Percentiles rank a stretch among this genome's conserved stretches.
Evolutionary conservation across 768 basidiomycete genomes (phyloP).

Genomic region (Amylocystis lapponica): DNA sequence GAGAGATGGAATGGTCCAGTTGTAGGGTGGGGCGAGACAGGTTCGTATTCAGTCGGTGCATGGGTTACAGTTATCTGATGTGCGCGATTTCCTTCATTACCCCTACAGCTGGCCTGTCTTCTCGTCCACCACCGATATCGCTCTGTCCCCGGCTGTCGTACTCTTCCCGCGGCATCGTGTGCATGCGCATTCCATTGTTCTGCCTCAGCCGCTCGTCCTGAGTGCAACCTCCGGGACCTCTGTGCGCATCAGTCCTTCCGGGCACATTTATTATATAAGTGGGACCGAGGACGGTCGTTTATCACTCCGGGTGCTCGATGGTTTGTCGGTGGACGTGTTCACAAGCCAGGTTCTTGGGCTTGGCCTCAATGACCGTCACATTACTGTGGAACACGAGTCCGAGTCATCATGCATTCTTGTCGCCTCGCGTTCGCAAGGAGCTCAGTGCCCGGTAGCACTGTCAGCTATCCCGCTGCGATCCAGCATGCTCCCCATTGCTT

Average conservation of each 20-base stretch:
- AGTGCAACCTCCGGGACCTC: slow-evolving; percentile 6
- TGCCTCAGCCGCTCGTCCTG: slow-evolving; percentile 13
- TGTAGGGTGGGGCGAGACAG: slow-evolving; percentile 14
- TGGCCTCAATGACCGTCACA: neutral
- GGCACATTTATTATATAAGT: neutral
- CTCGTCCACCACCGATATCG: slow-evolving; percentile 1
- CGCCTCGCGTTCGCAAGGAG: neutral
- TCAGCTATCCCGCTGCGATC: slow-evolving; percentile 2
- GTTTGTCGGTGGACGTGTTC: too few relatives aligned
- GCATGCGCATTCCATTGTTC: slow-evolving; percentile 2
- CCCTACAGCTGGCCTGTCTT: slow-evolving; percentile 11
- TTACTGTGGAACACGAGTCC: neutral
- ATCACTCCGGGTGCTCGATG: neutral
- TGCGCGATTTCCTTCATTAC: neutral
- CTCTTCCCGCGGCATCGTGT: slow-evolving; percentile 9
- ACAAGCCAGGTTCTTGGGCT: neutral
- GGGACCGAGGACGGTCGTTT: neutral
- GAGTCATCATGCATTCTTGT: neutral
- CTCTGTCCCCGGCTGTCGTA: slow-evolving; percentile 5
- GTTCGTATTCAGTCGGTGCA: slow-evolving; percentile 7
- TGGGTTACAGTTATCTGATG: neutral
- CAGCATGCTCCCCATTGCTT: too few relatives aligned
- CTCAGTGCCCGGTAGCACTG: neutral
- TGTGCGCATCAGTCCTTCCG: slow-evolving; percentile 5
- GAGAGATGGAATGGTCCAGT: slow-evolving; percentile 11